These are phyloP conservation scores for Choiromyces venosus DNA, from an alignment of 495 filamentous ascomycete species.

Conservation along the genomic window DNA sequence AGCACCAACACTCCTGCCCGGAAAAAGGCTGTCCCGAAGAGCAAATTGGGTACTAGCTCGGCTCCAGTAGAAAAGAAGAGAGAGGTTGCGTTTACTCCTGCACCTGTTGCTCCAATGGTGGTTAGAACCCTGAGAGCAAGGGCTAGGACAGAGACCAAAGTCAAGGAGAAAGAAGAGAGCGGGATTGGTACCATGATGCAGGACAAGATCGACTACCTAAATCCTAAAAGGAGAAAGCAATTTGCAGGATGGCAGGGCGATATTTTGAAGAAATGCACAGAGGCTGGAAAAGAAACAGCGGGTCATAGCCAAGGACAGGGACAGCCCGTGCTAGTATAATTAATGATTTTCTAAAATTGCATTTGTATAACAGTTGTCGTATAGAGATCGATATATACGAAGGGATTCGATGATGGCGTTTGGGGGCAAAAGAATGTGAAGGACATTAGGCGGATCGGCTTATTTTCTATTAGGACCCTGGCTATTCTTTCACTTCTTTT, in stretches of 20 bases:
- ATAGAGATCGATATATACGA: slow-evolving; percentile 38
- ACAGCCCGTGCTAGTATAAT: slow-evolving; percentile 22
- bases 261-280: slow-evolving; percentile 56
- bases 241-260: slow-evolving; percentile 68
- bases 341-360: slow-evolving; percentile 17
- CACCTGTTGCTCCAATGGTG: not conserved
- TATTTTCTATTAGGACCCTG: not conserved
- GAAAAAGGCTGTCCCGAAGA: slow-evolving; percentile 2
- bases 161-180: slow-evolving; percentile 34
- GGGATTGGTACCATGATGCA: slow-evolving; percentile 53
- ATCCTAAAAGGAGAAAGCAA: slow-evolving; percentile 60
- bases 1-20: not conserved
- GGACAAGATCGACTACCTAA: slow-evolving; percentile 72
- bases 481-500: not conserved
- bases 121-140: not conserved
- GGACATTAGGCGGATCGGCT: slow-evolving; percentile 33
- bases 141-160: not conserved
- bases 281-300: slow-evolving; percentile 43
- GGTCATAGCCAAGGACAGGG: slow-evolving; percentile 10
- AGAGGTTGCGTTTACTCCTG: not conserved
- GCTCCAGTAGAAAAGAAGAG: not conserved
- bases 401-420: slow-evolving; percentile 38
- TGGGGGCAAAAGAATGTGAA: slow-evolving; percentile 29
- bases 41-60: not conserved
- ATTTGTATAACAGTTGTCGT: slow-evolving; percentile 38